A percentile compares a stretch with the other conserved stretches of the same genome.
Evolutionary conservation across 2,329 filamentous ascomycete genomes (phyloP).

Genomic region (Sporothrix curviconia): DNA sequence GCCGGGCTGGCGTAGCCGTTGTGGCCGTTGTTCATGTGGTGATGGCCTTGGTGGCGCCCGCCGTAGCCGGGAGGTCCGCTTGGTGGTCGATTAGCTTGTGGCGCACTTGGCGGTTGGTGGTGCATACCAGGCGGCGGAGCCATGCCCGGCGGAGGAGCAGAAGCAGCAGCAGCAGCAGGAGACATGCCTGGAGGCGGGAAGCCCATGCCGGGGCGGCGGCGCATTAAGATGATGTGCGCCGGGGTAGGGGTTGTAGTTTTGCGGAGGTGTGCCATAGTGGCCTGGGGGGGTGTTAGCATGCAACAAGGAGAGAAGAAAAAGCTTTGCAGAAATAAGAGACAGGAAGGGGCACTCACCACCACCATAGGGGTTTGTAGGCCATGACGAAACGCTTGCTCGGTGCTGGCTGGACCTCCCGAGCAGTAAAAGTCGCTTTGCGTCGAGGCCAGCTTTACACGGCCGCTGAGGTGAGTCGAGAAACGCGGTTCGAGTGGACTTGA

Average conservation of each 20-base stretch:
- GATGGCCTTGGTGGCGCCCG: too few species aligned
- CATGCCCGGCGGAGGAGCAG: constrained; percentile 71
- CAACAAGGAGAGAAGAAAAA: too few species aligned
- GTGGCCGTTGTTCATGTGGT: too few species aligned
- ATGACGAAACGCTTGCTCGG: constrained; percentile 28
- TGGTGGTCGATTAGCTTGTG: constrained; percentile 67
- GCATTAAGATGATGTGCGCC: constrained; percentile 33
- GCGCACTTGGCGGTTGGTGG: constrained; percentile 54
- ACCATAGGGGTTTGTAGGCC: constrained; percentile 57
- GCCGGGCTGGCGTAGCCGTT: not conserved
- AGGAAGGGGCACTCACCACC: constrained; percentile 35
- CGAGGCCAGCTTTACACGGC: too few species aligned
- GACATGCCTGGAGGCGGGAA: constrained; percentile 77
- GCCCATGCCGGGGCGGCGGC: constrained; percentile 60
- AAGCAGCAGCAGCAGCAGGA: constrained; percentile 45
- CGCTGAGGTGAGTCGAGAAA: too few species aligned
- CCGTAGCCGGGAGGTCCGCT: constrained; percentile 35
- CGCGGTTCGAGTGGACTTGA: too few species aligned
- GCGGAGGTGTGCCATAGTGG: constrained; percentile 66
- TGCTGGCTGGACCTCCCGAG: not conserved
- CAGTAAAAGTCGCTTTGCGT: too few species aligned
- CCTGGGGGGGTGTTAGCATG: not conserved
- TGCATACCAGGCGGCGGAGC: constrained; percentile 71
- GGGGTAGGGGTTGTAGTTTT: constrained; percentile 63
- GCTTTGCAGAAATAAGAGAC: too few species aligned